Evolutionary conservation across 2,329 filamentous ascomycete species (phyloP), one percentile per base, ranked within the genome.

Genomic region (Plectosphaerella sp.): DNA sequence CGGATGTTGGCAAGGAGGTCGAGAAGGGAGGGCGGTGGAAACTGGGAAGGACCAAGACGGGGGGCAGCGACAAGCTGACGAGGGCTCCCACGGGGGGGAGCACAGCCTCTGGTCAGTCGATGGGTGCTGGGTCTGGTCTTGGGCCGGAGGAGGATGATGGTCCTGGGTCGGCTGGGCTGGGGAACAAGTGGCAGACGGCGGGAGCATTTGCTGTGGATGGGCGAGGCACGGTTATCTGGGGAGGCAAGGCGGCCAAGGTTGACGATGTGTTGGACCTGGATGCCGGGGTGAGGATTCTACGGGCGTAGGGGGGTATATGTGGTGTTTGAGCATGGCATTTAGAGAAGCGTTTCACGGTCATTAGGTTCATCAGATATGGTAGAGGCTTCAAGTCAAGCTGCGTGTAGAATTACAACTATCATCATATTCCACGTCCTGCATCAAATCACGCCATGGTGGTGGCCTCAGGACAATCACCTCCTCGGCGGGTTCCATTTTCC

Each of bases 201-300:
- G 77, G 77, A 0, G 71, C 75, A 2, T 81, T 78, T 63, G 75
- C 77, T 4, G 65, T 80, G 3, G 75, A 82, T 53, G 72, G 72
- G 1, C 67, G 71, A 14, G 77, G 76, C 9, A 74, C 70, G 8
- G 72, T 81, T 2, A 67, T 78, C 9, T 82, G 73, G 74, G 76
- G 73, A 4, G 71, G 71, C 4, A 79, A 78, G 61, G 74, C 75
- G 3, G 50, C 65, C 43, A 68, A 72, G 52, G 72, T 72, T 2
- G 77, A 80, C 56, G 77, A 80, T 61, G 61, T 77, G 45, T 72
- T 81, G 72, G 73, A 78, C 54, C 57, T 84, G 66, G 83, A 87
- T 46, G 69, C 70, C 20, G 77, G 71, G 2, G 63, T 65, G 2
- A 55, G 50, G 46, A 41, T 49, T 25, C 43, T 51, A n/a, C n/a